A percentile compares a stretch with the other conserved stretches of the same genome.
Conservation (phyloP, 2,329 filamentous ascomycete species). For the Talaromyces sp. region DNA sequence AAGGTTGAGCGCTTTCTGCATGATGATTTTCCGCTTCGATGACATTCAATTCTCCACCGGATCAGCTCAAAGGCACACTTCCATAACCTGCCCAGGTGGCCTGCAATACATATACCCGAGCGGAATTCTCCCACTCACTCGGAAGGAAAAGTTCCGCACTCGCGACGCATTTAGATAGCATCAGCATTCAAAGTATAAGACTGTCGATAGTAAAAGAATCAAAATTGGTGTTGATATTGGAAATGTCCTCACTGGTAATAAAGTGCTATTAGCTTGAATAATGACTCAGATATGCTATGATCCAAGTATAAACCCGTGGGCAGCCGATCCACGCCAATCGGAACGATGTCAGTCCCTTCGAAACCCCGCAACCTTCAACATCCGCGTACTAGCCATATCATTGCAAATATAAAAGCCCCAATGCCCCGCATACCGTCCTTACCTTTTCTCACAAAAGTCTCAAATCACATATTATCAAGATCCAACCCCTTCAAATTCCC, state of each 20-base stretch:
- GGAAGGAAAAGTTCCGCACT: slow-evolving; percentile 3
- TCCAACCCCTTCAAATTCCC: not conserved
- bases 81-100: not conserved
- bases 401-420: not conserved
- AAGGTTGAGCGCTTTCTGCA: no score
- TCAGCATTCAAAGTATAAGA: not conserved
- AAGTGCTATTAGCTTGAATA: no score
- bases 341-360: not conserved
- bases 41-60: no score
- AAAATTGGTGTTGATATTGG: no score
- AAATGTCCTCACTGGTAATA: no score
- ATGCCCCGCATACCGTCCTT: slow-evolving; percentile 1
- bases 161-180: not conserved
- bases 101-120: not conserved
- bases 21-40: no score
- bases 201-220: not conserved
- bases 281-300: not conserved
- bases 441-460: not conserved
- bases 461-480: not conserved
- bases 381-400: not conserved
- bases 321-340: not conserved
- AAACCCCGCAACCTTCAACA: not conserved
- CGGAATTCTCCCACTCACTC: not conserved
- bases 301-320: not conserved
- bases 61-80: no score